These are phyloP conservation scores for Cutaneotrichosporon cyanovorans DNA, from an alignment of 1,284 basidiomycete species.

Conservation along the genomic window DNA sequence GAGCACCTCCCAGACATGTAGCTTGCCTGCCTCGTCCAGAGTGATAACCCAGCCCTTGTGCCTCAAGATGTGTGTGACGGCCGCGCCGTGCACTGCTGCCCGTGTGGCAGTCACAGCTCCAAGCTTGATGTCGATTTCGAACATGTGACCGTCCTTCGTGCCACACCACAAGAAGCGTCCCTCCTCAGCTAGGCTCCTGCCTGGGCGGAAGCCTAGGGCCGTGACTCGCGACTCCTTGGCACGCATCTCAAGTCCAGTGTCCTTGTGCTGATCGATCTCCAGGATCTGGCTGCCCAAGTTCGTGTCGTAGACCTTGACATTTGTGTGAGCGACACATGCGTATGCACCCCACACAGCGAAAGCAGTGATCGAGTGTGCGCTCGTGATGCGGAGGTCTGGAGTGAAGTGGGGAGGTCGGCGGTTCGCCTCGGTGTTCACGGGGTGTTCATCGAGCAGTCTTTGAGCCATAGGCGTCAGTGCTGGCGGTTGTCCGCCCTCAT, in stretches of 20 bases:
- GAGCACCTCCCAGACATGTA: constrained; percentile 56
- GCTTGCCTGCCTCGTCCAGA: constrained; percentile 74
- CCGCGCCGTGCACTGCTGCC: constrained; percentile 56
- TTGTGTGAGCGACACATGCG: constrained; percentile 58
- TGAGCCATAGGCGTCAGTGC: constrained; percentile 25
- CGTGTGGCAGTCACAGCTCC: constrained; percentile 56
- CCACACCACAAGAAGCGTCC: constrained; percentile 67
- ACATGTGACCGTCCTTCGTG: constrained; percentile 76
- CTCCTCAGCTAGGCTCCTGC: constrained; percentile 47
- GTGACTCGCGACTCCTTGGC: constrained; percentile 64
- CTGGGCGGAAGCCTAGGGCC: constrained; percentile 64
- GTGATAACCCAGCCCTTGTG: constrained; percentile 62
- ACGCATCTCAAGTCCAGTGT: constrained; percentile 51
- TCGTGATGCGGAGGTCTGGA: constrained; percentile 35
- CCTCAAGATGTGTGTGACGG: constrained; percentile 66
- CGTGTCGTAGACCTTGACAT: constrained; percentile 55
- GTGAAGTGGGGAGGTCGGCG: constrained; percentile 59
- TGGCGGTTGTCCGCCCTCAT: constrained; percentile 23
- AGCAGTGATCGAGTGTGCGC: constrained; percentile 47
- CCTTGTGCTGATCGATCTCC: constrained; percentile 55
- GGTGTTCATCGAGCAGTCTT: constrained; percentile 56
- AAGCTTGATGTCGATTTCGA: constrained; percentile 66
- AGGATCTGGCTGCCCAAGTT: constrained; percentile 43
- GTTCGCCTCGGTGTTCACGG: constrained; percentile 73
- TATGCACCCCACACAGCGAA: constrained; percentile 58